These are phyloP conservation scores for Neurospora sp. DNA, from an alignment of 495 filamentous ascomycete genomes.

Conservation along the genomic window DNA sequence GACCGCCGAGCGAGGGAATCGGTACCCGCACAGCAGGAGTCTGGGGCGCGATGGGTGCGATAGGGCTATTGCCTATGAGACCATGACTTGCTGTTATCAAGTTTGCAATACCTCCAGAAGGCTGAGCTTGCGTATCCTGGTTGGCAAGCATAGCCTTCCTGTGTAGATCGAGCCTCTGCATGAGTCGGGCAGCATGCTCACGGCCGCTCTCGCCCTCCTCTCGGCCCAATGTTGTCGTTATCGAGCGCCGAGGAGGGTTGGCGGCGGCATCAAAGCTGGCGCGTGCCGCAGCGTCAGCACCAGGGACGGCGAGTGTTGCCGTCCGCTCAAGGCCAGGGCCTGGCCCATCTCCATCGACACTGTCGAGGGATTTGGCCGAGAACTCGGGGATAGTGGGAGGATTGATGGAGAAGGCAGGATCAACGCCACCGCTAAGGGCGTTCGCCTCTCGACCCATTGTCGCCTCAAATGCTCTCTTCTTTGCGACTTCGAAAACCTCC, in stretches of 20 bases:
- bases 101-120: constrained; percentile 68
- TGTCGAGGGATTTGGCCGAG: constrained; percentile 64
- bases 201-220: constrained; percentile 55
- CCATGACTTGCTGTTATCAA: constrained; percentile 79
- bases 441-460: constrained; percentile 48
- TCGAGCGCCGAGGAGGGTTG: constrained; percentile 34
- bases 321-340: constrained; percentile 40
- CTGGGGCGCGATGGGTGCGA: constrained; percentile 14
- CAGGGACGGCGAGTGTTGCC: constrained; percentile 57
- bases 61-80: constrained; percentile 45
- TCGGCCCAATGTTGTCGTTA: constrained; percentile 32
- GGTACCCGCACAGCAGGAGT: constrained; percentile 13
- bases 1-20: constrained; percentile 4
- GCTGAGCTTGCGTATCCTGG: constrained; percentile 23
- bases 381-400: constrained; percentile 83
- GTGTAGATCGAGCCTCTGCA: constrained; percentile 85
- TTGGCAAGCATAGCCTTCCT: constrained; percentile 57
- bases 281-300: constrained; percentile 48
- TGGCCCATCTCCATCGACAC: constrained; percentile 43
- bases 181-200: constrained; percentile 77
- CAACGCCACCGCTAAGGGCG: constrained; percentile 48
- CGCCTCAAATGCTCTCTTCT: constrained; percentile 81
- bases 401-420: constrained; percentile 88
- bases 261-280: constrained; percentile 61
- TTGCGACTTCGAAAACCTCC: constrained; percentile 81